Base-by-base conservation (phyloP, 768 basidiomycete genomes). In the Lentinus brumalis region DNA sequence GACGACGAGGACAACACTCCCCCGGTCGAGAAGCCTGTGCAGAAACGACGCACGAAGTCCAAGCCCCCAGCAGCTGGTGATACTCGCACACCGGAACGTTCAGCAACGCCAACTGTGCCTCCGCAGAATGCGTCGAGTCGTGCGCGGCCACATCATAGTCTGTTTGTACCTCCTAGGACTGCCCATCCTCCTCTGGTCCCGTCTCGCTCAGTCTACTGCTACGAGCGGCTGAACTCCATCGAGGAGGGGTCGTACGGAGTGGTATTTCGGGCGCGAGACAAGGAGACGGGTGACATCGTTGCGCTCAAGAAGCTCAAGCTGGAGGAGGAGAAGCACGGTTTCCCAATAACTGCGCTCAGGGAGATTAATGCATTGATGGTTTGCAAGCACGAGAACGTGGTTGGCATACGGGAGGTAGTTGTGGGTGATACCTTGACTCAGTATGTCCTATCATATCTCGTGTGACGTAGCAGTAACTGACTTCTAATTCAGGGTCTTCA, bases 211-310 rank as follows among this genome's bases (percentile, higher is more conserved):
- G 96, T 98, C 1, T 96, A 94, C 75, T 86, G 83, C 67, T 98
- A 98, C 72, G 96, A 98, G 67, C 81, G 92, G 44, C 80, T 99
- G 56, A 99, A 99, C 73, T 93, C 97, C 68, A 99, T 99, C 68
- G 97, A 98, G 75, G 97, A 99, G 76, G 97, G 97, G 5, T 94
- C 93, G 0, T 99, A 99, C 67, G 97, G 97, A 16, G 87, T 98
- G 41, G 97, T 99, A 15, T 98, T 94, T 64, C 87, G 97, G n/a
- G 97, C 97, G 21, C 81, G 86, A 67, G 96, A 98, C 77, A 96
- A 93, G 73, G 84, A 93, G 70, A 94, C 95, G 0, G 94, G 94
- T 5, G 95, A 95, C 64, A 92, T 98, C 26, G 97, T 98, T 30
- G 97, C 97, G 14, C 74, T 99, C 69, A 99, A 99, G 78, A 98